Conservation (phyloP, 1,284 basidiomycete genomes). For the Microbotryum saponariae region DNA sequence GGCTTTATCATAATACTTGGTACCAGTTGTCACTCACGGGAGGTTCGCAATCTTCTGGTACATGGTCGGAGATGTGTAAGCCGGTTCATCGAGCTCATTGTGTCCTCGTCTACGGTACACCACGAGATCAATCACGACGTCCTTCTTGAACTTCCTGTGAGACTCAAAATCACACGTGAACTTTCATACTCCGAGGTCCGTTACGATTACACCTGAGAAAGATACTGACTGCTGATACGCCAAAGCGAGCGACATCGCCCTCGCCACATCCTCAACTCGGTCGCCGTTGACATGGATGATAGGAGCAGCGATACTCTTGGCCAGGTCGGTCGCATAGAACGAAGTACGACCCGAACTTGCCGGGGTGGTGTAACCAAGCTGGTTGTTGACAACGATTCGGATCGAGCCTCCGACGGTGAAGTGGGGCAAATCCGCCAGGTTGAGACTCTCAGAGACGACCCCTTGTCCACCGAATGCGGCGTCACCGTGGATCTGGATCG, state of each 20-base stretch:
- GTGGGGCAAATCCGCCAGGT: slow-evolving; percentile 70
- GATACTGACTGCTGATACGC: slow-evolving; percentile 56
- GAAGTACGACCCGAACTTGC: slow-evolving; percentile 72
- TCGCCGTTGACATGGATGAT: slow-evolving; percentile 89
- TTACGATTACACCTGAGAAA: slow-evolving; percentile 50
- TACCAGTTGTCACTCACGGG: slow-evolving; percentile 1
- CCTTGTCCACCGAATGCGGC: slow-evolving; percentile 84
- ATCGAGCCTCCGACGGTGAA: slow-evolving; percentile 81
- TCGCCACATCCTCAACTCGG: slow-evolving; percentile 55
- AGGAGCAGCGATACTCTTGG: slow-evolving; percentile 73
- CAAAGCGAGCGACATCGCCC: slow-evolving; percentile 70
- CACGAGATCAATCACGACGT: slow-evolving; percentile 66
- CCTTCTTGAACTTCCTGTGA: slow-evolving; percentile 31
- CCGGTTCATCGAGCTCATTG: slow-evolving; percentile 83
- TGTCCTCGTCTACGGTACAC: slow-evolving; percentile 73
- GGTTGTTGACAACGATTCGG: slow-evolving; percentile 76
- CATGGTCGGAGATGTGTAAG: slow-evolving; percentile 63
- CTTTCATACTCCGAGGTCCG: slow-evolving; percentile 46
- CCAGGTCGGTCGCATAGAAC: slow-evolving; percentile 78
- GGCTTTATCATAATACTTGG: not conserved
- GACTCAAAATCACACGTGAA: not conserved
- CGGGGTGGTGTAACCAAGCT: slow-evolving; percentile 75
- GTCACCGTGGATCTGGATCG: slow-evolving; percentile 80
- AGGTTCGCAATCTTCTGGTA: slow-evolving; percentile 24
- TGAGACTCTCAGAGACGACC: slow-evolving; percentile 76